phyloP scores from a whole-genome alignment of 1,139 yeast genomes.

The Lodderomyces theae region DNA sequence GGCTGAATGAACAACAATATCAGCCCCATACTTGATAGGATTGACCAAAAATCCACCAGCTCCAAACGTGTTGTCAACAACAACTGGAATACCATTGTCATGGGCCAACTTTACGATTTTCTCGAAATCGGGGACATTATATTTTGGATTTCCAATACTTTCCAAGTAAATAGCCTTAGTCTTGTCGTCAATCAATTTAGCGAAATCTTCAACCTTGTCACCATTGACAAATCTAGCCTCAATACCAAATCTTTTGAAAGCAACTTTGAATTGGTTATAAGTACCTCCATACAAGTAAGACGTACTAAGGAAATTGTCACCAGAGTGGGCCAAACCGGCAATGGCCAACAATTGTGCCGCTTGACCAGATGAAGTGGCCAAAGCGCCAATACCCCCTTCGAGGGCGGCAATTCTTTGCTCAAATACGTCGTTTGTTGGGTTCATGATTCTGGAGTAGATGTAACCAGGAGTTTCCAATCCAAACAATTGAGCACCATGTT shows the following conservation, averaged over 20 bases:
- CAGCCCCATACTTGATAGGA: constrained; percentile 89
- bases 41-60: constrained; percentile 89
- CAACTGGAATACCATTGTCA: constrained; percentile 84
- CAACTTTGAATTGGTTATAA: constrained; percentile 89
- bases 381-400: constrained; percentile 88
- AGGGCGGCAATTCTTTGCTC: constrained; percentile 91
- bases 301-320: constrained; percentile 86
- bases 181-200: constrained; percentile 68
- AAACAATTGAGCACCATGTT: constrained; percentile 89
- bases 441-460: constrained; percentile 85
- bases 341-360: constrained; percentile 90
- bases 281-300: constrained; percentile 96
- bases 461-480: constrained; percentile 80
- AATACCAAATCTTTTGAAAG: constrained; percentile 84
- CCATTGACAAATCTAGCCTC: constrained; percentile 82
- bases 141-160: constrained; percentile 91
- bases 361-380: constrained; percentile 92
- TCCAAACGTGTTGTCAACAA: constrained; percentile 96
- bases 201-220: constrained; percentile 68
- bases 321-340: constrained; percentile 78
- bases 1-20: constrained; percentile 83
- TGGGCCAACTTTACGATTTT: constrained; percentile 75
- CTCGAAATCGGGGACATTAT: constrained; percentile 89
- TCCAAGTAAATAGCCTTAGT: constrained; percentile 91
- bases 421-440: constrained; percentile 89